Conservation (phyloP, 345 rosid genomes). For the Eucalyptus microcorys region DNA sequence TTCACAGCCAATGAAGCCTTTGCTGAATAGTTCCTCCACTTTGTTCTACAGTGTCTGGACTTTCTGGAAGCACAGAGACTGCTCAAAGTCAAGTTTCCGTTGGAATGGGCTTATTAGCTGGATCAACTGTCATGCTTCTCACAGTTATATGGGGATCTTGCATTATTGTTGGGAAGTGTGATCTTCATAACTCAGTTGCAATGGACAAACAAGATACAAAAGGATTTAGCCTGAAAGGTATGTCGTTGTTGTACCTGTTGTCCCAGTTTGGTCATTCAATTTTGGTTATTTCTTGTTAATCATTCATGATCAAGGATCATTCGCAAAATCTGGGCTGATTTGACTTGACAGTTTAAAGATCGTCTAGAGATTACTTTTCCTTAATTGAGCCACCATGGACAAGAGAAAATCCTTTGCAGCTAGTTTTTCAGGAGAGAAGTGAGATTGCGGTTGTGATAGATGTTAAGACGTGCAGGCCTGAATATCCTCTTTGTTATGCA, state of each 20-base stretch:
- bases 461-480: neutral
- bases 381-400: neutral
- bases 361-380: neutral
- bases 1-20: neutral
- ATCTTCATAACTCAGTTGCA: conserved; percentile 30
- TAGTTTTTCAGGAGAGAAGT: neutral
- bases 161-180: conserved; percentile 63
- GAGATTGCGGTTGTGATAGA: neutral
- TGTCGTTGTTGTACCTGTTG: neutral
- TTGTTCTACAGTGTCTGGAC: conserved; percentile 56
- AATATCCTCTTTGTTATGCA: neutral
- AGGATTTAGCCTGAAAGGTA: conserved; percentile 46
- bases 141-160: conserved; percentile 87
- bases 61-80: conserved; percentile 49
- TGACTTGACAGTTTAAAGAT: neutral
- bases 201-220: conserved; percentile 37
- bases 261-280: neutral
- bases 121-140: conserved; percentile 81
- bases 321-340: neutral
- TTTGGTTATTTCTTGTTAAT: neutral
- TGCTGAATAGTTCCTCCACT: neutral
- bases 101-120: conserved; percentile 90
- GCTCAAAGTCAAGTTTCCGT: conserved; percentile 88
- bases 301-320: neutral
- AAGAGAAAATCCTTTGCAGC: neutral